Evolutionary conservation across 768 basidiomycete species (phyloP).

Genomic region (Boletus subcaerulescens): DNA sequence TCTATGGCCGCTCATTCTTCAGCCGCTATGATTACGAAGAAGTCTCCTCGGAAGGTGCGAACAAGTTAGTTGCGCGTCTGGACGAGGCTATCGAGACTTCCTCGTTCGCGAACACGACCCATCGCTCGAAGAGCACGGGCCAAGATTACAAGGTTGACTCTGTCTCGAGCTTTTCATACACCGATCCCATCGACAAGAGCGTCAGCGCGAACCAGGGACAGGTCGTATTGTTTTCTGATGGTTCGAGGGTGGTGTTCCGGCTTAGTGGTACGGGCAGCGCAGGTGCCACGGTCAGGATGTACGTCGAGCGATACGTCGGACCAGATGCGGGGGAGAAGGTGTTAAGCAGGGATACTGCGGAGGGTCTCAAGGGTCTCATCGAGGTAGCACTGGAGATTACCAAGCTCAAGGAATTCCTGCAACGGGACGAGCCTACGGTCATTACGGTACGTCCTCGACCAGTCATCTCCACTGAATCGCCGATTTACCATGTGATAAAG

Average conservation of each 20-base stretch:
- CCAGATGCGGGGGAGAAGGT: conserved; percentile 65
- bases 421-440: conserved; percentile 89
- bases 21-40: conserved; percentile 99
- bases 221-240: conserved; percentile 87
- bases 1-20: conserved; percentile 97
- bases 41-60: conserved; percentile 86
- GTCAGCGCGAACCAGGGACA: conserved; percentile 96
- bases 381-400: conserved; percentile 88
- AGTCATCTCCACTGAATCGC: neutral
- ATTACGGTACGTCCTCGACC: conserved; percentile 68
- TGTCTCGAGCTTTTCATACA: conserved; percentile 91
- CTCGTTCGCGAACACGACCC: conserved; percentile 64
- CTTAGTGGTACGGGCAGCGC: conserved; percentile 94
- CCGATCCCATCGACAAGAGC: conserved; percentile 95
- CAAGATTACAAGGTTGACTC: conserved; percentile 74
- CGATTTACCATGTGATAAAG: conserved; percentile 6
- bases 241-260: conserved; percentile 92
- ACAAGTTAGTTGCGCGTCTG: conserved; percentile 77
- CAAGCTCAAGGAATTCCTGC: conserved; percentile 82
- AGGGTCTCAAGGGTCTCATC: conserved; percentile 92
- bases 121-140: conserved; percentile 63
- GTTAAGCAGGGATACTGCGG: conserved; percentile 71
- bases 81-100: conserved; percentile 64
- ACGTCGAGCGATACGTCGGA: conserved; percentile 89
- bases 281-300: conserved; percentile 95